Base-by-base conservation (phyloP, 208 protist species). In the Tetramitus jugosus region DNA sequence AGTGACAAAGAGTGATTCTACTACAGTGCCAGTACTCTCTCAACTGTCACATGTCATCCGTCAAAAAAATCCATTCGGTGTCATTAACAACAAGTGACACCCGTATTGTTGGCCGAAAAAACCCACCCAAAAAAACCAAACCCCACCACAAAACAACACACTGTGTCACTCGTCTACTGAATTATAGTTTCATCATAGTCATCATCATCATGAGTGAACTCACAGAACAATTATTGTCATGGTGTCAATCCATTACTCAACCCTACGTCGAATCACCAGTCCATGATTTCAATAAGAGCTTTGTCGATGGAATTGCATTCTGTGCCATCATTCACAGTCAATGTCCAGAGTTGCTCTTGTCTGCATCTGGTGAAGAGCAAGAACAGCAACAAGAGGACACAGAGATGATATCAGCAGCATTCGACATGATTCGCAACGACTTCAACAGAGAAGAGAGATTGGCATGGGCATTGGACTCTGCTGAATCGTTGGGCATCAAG, bases 261-360 rank as follows among this genome's bases (percentile, higher is more conserved):
- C 53, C 53, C 6, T 33, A 39, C 31, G 23, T 69, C 45, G 64
- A 69, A 46, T n/a, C n/a, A n/a, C n/a, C n/a, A n/a, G 23, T 69
- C 17, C 42, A 69, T 17, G 45, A 69, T n/a, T 69, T 69, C 17
- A 46, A 33, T 26, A 46, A 33, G 7, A 37, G 26, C 8, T 69
- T 42, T 42, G 39, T 20, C 33, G 64, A 69, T 69, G 64, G 64
- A 37, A 46, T 69, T 33, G 64, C 64, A 46, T 69, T 69, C 45
- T 14, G 26, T 69, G 64, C 64, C 20, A 69, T 69, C 64, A 53
- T 76, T 68, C 39, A 65, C 40, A 65, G 60, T 65, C 33, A 40
- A 65, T n/a, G 60, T 65, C 14, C 6, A 52, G 6, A 52, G 14
- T 52, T 53, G 46, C 7, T 53, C 13, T 53, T 7, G 7, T 53